Base-by-base conservation (phyloP, 768 basidiomycete species). In the Russula emetica region DNA sequence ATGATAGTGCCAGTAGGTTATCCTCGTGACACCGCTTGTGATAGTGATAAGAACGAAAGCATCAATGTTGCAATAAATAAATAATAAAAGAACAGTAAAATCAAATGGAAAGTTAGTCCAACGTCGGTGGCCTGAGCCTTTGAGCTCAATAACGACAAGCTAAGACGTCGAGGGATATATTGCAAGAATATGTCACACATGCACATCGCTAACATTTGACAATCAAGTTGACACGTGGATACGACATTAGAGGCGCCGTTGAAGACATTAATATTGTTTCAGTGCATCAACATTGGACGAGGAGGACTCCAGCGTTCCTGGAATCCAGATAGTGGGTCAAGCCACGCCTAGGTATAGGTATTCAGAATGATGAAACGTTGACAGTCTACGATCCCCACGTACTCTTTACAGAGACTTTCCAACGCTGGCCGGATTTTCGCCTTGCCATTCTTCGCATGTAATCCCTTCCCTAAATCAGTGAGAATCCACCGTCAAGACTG, bases 391-490 rank as follows among this genome's bases (percentile, higher is more conserved):
- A 54, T 26, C 60, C 28, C 32, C 52, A 61, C 63, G 20, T 45
- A 64, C 59, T 60, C 11, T 1, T 47, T 14, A 24, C 53, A 60
- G 8, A 56, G 7, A 2, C 16, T 16, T 36, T 61, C 40, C 54
- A 64, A 9, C 9, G 63, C 63, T 16, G 58, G 62, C 26, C 63
- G 53, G 6, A 64, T 60, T 52, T 64, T 64, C 10, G 53, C 38
- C 14, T 11, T 54, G 26, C 58, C 58, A 34, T 18, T 47, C n/a
- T 52, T 28, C 26, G 63, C 9, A 30, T 64, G 63, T 18, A 40
- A 26, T 3, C 63, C 63, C 30, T 60, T 60, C 1, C 58, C 63
- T 60, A 4, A 50, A 11, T 47, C 36, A 7, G 5, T 7, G 2
- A 2, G 5, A 22, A 5, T 13, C 36, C 36, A 36, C 57, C 32